Percentiles rank a stretch among this genome's conserved stretches.
Evolutionary conservation across 2,329 filamentous ascomycete genomes (phyloP).

Genomic region (Blastomyces parvus): DNA sequence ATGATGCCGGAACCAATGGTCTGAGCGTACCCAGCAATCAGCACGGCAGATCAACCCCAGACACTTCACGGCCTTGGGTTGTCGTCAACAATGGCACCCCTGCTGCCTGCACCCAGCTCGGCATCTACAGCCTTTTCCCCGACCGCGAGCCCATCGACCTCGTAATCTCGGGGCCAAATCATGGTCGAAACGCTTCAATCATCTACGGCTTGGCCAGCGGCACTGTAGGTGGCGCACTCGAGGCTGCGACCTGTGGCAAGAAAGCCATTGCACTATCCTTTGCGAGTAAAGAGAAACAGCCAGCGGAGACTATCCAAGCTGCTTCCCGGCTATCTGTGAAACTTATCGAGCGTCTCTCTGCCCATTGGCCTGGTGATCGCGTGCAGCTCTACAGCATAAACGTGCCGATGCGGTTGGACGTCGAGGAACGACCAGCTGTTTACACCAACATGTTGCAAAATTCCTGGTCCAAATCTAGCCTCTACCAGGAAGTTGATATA

Average conservation of each 20-base stretch:
- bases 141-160: slow-evolving; percentile 60
- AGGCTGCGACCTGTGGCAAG: slow-evolving; percentile 59
- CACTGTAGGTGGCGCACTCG: slow-evolving; percentile 65
- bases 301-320: slow-evolving; percentile 61
- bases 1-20: slow-evolving; percentile 49
- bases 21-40: not conserved
- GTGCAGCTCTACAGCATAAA: slow-evolving; percentile 81
- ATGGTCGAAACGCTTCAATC: slow-evolving; percentile 67
- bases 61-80: slow-evolving; percentile 47
- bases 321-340: slow-evolving; percentile 61
- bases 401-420: slow-evolving; percentile 65
- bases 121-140: slow-evolving; percentile 63
- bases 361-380: slow-evolving; percentile 55
- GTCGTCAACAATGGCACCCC: slow-evolving; percentile 63
- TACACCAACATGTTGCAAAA: slow-evolving; percentile 80
- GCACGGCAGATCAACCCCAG: slow-evolving; percentile 33
- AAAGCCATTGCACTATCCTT: slow-evolving; percentile 71
- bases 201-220: slow-evolving; percentile 67
- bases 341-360: slow-evolving; percentile 63
- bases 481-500: slow-evolving; percentile 67
- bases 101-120: slow-evolving; percentile 67
- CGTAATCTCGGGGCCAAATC: slow-evolving; percentile 68
- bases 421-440: slow-evolving; percentile 58
- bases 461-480: slow-evolving; percentile 66
- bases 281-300: slow-evolving; percentile 71